phyloP scores from a whole-genome alignment of 31 red algal genomes.

The Odonthalia washingtoniensis region DNA sequence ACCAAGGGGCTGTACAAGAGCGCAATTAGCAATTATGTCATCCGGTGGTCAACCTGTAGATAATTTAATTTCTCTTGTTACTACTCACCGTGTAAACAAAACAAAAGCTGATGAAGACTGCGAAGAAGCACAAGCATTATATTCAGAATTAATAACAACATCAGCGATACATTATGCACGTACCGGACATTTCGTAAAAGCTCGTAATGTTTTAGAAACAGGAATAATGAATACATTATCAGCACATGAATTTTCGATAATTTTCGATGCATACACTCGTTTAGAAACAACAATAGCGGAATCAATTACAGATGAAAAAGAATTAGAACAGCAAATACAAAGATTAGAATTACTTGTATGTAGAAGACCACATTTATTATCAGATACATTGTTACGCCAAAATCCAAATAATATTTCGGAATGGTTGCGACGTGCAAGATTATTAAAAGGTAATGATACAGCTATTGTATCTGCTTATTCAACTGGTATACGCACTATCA shows the following conservation, averaged over 20 bases:
- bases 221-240: conserved; percentile 48
- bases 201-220: conserved; percentile 80
- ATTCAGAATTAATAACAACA: conserved; percentile 62
- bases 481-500: conserved; percentile 69
- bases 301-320: conserved; percentile 32
- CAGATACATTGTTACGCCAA: conserved; percentile 69
- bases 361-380: conserved; percentile 72
- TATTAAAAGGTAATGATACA: conserved; percentile 67
- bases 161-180: conserved; percentile 57
- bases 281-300: conserved; percentile 35
- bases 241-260: conserved; percentile 84
- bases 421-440: conserved; percentile 81
- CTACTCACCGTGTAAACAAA: no score
- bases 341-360: conserved; percentile 61
- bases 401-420: conserved; percentile 87
- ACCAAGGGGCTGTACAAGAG: conserved; percentile 32
- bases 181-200: conserved; percentile 58
- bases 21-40: conserved; percentile 7
- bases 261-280: conserved; percentile 85
- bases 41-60: conserved; percentile 22
- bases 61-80: conserved; percentile 27
- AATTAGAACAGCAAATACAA: conserved; percentile 52
- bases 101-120: no score
- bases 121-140: not conserved
- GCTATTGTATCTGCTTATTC: conserved; percentile 78